These are phyloP conservation scores for Raddia distichophylla DNA, from an alignment of 176 grass and related monocot genomes.

Conservation along the genomic window DNA sequence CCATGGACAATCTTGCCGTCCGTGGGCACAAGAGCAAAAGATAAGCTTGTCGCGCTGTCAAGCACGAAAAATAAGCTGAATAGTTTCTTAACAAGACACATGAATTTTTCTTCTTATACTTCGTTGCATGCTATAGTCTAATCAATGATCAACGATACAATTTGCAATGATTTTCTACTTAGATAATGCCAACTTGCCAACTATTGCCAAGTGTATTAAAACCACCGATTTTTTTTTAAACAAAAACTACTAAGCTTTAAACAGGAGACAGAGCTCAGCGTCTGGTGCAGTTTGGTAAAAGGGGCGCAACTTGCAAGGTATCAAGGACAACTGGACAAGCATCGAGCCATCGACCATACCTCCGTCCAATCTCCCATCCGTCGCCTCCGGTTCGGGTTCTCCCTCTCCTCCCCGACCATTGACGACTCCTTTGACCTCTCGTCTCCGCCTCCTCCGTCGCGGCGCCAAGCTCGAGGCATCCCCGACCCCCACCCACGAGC, in stretches of 20 bases:
- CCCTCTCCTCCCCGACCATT: neutral
- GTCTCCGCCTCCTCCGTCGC: slow-evolving; percentile 11
- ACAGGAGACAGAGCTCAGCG: neutral
- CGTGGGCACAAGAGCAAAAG: too few species aligned
- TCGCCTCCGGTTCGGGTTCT: neutral
- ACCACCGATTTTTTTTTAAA: too few species aligned
- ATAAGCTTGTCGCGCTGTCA: too few species aligned
- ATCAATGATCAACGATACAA: too few species aligned
- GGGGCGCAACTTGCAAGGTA: neutral
- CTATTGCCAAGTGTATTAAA: too few species aligned
- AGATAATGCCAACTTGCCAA: too few species aligned
- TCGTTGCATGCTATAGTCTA: too few species aligned
- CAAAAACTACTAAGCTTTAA: neutral
- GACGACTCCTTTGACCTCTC: slow-evolving; percentile 40
- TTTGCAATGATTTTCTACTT: too few species aligned
- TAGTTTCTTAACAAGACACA: too few species aligned
- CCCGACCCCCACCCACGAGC: neutral
- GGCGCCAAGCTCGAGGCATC: slow-evolving; percentile 38
- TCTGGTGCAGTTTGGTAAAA: neutral
- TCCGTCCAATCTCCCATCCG: neutral
- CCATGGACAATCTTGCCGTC: too few species aligned
- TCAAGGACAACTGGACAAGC: neutral
- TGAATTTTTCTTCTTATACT: too few species aligned
- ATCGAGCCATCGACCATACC: neutral
- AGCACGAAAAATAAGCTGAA: too few species aligned